Evolutionary conservation across 208 protist species (phyloP).

Genomic region (Trypanosoma cruzi): DNA sequence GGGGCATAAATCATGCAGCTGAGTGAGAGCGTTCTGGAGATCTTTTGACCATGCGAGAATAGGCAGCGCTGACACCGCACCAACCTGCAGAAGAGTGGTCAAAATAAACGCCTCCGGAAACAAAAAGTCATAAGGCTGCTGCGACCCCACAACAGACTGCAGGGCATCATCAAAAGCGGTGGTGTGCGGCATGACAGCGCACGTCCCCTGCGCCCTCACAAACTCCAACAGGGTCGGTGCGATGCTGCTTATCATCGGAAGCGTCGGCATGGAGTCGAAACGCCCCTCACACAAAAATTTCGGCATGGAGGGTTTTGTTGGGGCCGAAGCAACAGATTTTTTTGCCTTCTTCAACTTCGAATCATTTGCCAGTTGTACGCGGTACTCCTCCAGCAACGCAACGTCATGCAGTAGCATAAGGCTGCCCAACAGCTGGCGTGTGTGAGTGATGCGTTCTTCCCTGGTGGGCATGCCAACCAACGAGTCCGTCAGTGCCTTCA

Average conservation of each 20-base stretch:
- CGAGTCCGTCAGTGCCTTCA: slow-evolving; percentile 46
- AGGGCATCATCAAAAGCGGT: slow-evolving; percentile 31
- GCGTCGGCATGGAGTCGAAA: slow-evolving; percentile 3
- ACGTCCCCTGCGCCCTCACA: slow-evolving; percentile 36
- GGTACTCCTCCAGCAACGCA: slow-evolving; percentile 44
- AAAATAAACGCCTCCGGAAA: slow-evolving; percentile 71
- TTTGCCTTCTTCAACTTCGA: slow-evolving; percentile 47
- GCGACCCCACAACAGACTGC: slow-evolving; percentile 3
- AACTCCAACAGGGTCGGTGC: slow-evolving; percentile 36
- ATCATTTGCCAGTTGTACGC: slow-evolving; percentile 26
- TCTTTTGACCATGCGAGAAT: slow-evolving; percentile 49
- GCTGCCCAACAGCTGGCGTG: slow-evolving; percentile 47
- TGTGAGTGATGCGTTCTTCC: slow-evolving; percentile 41
- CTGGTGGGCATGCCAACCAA: slow-evolving; percentile 50
- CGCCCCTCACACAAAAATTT: slow-evolving; percentile 12
- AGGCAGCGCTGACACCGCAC: slow-evolving; percentile 39
- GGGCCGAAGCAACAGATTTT: slow-evolving; percentile 12
- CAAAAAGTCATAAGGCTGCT: slow-evolving; percentile 44
- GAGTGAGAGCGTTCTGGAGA: slow-evolving; percentile 33
- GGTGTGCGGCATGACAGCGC: slow-evolving; percentile 13
- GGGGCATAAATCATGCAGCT: slow-evolving; percentile 2
- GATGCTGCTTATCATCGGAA: slow-evolving; percentile 47
- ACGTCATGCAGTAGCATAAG: slow-evolving; percentile 79
- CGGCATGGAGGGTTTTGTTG: background rate
- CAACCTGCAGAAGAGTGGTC: slow-evolving; percentile 55